Conservation (phyloP, 2,329 filamentous ascomycete genomes). For the Apiospora hydei region DNA sequence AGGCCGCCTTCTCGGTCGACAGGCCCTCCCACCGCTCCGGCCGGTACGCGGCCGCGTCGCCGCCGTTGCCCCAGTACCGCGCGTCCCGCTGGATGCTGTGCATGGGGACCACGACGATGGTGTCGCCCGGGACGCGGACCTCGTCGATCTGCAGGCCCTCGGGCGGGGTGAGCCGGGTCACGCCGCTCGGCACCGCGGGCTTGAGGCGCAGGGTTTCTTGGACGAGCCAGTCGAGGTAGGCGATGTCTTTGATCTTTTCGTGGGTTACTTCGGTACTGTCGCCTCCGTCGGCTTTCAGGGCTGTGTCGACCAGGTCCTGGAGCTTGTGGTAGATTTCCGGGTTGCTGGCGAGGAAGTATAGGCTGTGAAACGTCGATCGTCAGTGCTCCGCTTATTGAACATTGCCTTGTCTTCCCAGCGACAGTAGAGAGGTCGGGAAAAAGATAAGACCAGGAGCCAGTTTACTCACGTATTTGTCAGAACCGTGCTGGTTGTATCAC, state of each 20-base stretch:
- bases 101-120: constrained; percentile 35
- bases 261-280: constrained; percentile 37
- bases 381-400: neutral
- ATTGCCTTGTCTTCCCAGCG: too few relatives aligned
- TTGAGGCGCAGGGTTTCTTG: constrained; percentile 43
- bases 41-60: constrained; percentile 32
- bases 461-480: neutral
- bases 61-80: constrained; percentile 31
- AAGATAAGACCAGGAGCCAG: too few relatives aligned
- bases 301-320: constrained; percentile 39
- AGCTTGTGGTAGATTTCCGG: constrained; percentile 40
- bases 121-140: constrained; percentile 42
- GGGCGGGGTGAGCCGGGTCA: constrained; percentile 46
- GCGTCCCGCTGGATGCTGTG: constrained; percentile 38
- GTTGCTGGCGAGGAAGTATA: constrained; percentile 45
- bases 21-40: constrained; percentile 33
- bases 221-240: constrained; percentile 45
- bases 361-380: neutral
- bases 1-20: constrained; percentile 33
- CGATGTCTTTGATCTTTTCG: constrained; percentile 39
- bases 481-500: neutral
- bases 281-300: constrained; percentile 40
- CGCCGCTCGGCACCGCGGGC: constrained; percentile 45
- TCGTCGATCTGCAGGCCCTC: constrained; percentile 43
- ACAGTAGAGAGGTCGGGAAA: neutral